Base-by-base conservation (phyloP, 805 yeast genomes). In the Kregervanrija delftensis region DNA sequence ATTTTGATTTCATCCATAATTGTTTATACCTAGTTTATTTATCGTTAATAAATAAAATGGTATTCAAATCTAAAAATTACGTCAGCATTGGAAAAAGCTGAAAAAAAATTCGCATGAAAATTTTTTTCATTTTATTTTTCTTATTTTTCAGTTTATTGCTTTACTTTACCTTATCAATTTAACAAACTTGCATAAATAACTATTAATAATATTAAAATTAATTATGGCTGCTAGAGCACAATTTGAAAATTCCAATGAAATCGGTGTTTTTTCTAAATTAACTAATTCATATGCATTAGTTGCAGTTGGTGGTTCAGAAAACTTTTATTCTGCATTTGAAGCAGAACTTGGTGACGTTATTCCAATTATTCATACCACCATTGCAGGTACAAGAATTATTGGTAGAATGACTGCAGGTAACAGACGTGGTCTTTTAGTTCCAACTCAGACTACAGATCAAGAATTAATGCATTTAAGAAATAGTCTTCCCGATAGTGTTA, bases 381-480 rank as follows among this genome's bases (percentile, higher is more conserved):
- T 93, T 58, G 97, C 97, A 31, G 99, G 99, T 57, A 90, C 96
- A 59, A 83, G 99, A 70, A 93, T 93, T 53, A 84, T 93, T 49
- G 99, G 99, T 60, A 79, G 99, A 67, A 85, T 93, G 95, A 86
- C 96, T 36, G 97, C 96, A 38, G 99, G 96, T 59, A 93, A 93
- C 77, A 84, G 99, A 73, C 81, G 98, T 65, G 99, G 99, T 33
- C 72, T 93, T 52, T 76, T 93, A 47, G 99, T 93, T 12, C 99
- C 99, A 50, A 86, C 96, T 11, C 96, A 90, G 68, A 93, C 99
- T 38, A 87, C 97, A 5, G 99, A 93, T 68, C 98, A 93, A 69
- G 99, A 93, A 68, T 79, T 93, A 54, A 93, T 89, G 83, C 99
- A 93, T 69, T 71, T 93, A 61, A 81, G 99, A 77, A 93, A 93